Conservation (phyloP, 176 grass and related monocot genomes). For the Thalia dealbata region DNA sequence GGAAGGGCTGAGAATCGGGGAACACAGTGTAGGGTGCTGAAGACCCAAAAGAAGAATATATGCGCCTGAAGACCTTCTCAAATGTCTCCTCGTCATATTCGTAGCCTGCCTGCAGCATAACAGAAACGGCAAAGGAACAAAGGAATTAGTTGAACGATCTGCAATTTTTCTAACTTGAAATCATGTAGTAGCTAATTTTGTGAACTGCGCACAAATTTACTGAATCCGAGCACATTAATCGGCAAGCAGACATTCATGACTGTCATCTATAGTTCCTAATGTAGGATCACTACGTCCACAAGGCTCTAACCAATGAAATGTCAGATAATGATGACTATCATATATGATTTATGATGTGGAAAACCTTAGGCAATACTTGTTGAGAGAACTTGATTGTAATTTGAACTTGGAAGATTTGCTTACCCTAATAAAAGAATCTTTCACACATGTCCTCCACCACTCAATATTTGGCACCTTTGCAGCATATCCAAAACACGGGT, state of each 20-base stretch:
- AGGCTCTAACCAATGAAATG: not conserved
- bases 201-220: not conserved
- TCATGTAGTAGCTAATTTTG: not conserved
- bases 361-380: not conserved
- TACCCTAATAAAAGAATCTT: slow-evolving; percentile 80
- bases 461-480: slow-evolving; percentile 74
- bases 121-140: slow-evolving; percentile 10
- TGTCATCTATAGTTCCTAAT: not conserved
- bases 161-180: not conserved
- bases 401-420: slow-evolving; percentile 3
- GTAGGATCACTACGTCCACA: not conserved
- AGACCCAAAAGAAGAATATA: slow-evolving; percentile 88
- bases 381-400: not conserved
- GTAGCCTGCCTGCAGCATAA: slow-evolving; percentile 64
- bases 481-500: slow-evolving; percentile 80
- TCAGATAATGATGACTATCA: not conserved
- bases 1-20: slow-evolving; percentile 63
- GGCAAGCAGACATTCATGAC: too few relatives aligned
- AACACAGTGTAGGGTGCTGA: slow-evolving; percentile 76
- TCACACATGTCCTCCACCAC: slow-evolving; percentile 91
- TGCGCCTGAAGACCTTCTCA: slow-evolving; percentile 84
- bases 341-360: not conserved
- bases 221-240: not conserved
- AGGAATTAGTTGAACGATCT: not conserved
- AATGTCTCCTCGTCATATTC: slow-evolving; percentile 92